phyloP scores from a whole-genome alignment of 2,329 filamentous ascomycete genomes.

The Paraphoma sp. region DNA sequence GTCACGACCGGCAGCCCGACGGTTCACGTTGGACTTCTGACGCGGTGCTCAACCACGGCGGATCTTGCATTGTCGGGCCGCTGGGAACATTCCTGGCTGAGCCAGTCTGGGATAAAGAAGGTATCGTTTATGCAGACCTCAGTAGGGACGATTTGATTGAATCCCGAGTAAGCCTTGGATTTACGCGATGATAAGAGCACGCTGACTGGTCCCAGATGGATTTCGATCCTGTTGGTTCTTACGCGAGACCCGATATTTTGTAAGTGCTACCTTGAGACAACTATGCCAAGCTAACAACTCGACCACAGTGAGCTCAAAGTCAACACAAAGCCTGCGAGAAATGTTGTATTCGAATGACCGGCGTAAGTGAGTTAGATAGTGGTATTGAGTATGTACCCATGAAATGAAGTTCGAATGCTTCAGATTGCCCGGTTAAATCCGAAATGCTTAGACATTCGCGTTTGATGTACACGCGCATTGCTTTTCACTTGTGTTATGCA shows the following conservation, averaged over 20 bases:
- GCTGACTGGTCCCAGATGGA: conserved; percentile 42
- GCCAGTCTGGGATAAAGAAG: conserved; percentile 51
- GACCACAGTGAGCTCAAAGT: conserved; percentile 17
- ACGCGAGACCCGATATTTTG: conserved; percentile 52
- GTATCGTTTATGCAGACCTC: conserved; percentile 49
- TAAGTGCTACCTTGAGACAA: conserved; percentile 26
- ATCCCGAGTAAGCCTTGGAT: conserved; percentile 40
- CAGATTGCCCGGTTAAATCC: too few species aligned
- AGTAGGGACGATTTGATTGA: conserved; percentile 45
- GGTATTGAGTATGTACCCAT: too few species aligned
- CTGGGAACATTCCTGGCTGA: conserved; percentile 49
- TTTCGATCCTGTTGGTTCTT: conserved; percentile 53
- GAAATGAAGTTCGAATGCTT: too few species aligned
- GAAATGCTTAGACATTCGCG: too few species aligned
- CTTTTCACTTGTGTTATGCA: too few species aligned
- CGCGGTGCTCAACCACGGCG: conserved; percentile 51
- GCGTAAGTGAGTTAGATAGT: too few species aligned
- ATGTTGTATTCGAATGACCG: conserved; percentile 7
- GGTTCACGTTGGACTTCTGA: conserved; percentile 46
- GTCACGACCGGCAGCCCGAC: conserved; percentile 49
- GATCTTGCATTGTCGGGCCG: conserved; percentile 52
- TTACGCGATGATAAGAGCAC: neutral
- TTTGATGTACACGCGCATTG: too few species aligned
- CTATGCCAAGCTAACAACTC: neutral
- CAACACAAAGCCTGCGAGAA: conserved; percentile 18